These are phyloP conservation scores for Pseudisothecium myosuroides DNA, from an alignment of 225 moss, liverwort and hornwort genomes.

Conservation along the genomic window DNA sequence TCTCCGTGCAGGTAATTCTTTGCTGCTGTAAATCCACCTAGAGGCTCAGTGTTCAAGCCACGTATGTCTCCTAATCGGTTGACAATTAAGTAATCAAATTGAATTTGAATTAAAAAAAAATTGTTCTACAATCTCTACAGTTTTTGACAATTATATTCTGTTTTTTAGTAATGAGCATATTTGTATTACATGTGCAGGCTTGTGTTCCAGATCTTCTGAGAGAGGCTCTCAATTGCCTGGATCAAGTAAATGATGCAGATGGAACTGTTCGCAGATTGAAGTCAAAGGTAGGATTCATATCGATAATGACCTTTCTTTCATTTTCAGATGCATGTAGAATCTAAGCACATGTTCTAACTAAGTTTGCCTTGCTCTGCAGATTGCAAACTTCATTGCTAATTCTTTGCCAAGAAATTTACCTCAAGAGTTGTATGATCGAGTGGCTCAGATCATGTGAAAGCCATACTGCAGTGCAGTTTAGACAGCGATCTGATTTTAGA, in stretches of 20 bases:
- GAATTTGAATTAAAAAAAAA: too few relatives aligned
- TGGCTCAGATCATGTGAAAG: slow-evolving; percentile 74
- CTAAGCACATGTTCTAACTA: background rate
- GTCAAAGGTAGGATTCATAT: slow-evolving; percentile 46
- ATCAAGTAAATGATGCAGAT: slow-evolving; percentile 83
- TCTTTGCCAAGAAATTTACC: slow-evolving; percentile 79
- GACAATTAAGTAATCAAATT: background rate
- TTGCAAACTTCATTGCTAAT: slow-evolving; percentile 95
- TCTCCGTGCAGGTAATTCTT: slow-evolving; percentile 59
- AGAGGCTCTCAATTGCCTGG: slow-evolving; percentile 84
- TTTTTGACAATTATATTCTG: background rate
- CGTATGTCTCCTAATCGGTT: background rate
- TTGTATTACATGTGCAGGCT: slow-evolving; percentile 33
- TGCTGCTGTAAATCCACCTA: background rate
- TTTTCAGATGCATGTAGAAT: background rate
- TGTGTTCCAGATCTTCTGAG: slow-evolving; percentile 88
- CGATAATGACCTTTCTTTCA: background rate
- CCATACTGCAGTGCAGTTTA: background rate
- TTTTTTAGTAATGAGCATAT: background rate
- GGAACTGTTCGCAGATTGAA: slow-evolving; percentile 79
- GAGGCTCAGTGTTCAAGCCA: background rate
- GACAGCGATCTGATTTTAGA: background rate
- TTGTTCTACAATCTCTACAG: background rate
- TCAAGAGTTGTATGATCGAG: slow-evolving; percentile 87
- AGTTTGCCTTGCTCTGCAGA: slow-evolving; percentile 26